A percentile compares a stretch with the other conserved stretches of the same genome.
phyloP scores from a whole-genome alignment of 305 asterid species.

The Fraxinus sp. region DNA sequence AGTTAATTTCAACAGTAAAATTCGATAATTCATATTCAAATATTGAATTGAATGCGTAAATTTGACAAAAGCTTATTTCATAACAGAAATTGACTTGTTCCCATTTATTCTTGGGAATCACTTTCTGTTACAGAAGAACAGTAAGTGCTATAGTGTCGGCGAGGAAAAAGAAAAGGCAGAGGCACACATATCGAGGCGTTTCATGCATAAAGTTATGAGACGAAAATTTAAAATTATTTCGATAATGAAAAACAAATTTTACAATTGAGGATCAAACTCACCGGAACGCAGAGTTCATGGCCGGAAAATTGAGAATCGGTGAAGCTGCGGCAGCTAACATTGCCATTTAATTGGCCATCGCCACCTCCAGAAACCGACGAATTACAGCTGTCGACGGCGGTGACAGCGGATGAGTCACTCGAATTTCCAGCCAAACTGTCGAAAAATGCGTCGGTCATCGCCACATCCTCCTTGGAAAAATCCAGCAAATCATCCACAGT shows the following conservation, averaged over 20 bases:
- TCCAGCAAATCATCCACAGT: constrained; percentile 77
- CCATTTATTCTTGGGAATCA: constrained; percentile 11
- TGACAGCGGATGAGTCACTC: constrained; percentile 59
- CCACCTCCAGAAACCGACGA: constrained; percentile 77
- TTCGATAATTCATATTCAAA: not conserved
- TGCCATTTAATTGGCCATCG: constrained; percentile 55
- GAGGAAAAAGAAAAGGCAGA: constrained; percentile 11
- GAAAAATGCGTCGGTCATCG: constrained; percentile 68
- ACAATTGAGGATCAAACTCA: constrained; percentile 23
- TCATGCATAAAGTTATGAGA: constrained; percentile 33
- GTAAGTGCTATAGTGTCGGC: constrained; percentile 36
- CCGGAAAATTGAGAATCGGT: constrained; percentile 66
- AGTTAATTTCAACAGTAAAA: not conserved
- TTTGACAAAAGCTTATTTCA: not conserved
- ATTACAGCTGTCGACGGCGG: constrained; percentile 78
- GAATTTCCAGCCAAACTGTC: constrained; percentile 57
- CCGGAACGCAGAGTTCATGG: constrained; percentile 93
- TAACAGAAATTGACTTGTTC: not conserved
- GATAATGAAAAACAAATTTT: not conserved
- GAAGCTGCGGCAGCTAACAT: constrained; percentile 59
- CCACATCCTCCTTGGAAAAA: constrained; percentile 76
- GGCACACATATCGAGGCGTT: constrained; percentile 42
- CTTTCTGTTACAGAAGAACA: constrained; percentile 5
- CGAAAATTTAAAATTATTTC: not conserved
- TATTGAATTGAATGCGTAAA: not conserved